Evolutionary conservation across 2,329 filamentous ascomycete genomes (phyloP).

Genomic region (Colletotrichum destructivum): DNA sequence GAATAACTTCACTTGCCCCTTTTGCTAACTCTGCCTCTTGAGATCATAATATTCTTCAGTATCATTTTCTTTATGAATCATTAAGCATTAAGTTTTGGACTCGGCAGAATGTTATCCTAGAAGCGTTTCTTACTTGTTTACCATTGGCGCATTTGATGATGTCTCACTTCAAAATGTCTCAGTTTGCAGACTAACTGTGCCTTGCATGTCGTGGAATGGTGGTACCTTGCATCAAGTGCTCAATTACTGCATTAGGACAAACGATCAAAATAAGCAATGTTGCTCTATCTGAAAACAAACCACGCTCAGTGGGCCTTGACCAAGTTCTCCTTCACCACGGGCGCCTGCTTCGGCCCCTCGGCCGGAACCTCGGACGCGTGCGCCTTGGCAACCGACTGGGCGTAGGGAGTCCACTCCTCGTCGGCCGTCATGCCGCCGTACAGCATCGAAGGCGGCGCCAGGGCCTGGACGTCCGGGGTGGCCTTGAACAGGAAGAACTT

Average conservation of each 20-base stretch:
- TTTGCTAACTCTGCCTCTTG: no score
- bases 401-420: constrained; percentile 38
- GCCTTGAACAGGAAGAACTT: constrained; percentile 52
- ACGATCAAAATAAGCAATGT: neutral
- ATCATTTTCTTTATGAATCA: no score
- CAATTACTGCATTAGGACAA: neutral
- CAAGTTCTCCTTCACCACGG: constrained; percentile 31
- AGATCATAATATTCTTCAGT: rapidly evolving
- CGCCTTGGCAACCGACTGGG: constrained; percentile 35
- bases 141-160: neutral
- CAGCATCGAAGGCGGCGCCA: constrained; percentile 64
- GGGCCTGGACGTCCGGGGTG: constrained; percentile 54
- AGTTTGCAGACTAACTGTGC: neutral
- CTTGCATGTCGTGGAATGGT: neutral
- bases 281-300: neutral
- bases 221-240: no score
- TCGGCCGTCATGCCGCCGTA: constrained; percentile 62
- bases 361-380: constrained; percentile 7
- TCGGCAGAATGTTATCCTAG: no score
- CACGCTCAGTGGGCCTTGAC: constrained; percentile 32
- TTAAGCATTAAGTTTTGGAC: no score
- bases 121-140: neutral
- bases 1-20: no score
- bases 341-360: constrained; percentile 33
- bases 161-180: neutral